A percentile compares a stretch with the other conserved stretches of the same genome.
Conservation (phyloP, 2,329 filamentous ascomycete genomes). For the Penicillium sp. region DNA sequence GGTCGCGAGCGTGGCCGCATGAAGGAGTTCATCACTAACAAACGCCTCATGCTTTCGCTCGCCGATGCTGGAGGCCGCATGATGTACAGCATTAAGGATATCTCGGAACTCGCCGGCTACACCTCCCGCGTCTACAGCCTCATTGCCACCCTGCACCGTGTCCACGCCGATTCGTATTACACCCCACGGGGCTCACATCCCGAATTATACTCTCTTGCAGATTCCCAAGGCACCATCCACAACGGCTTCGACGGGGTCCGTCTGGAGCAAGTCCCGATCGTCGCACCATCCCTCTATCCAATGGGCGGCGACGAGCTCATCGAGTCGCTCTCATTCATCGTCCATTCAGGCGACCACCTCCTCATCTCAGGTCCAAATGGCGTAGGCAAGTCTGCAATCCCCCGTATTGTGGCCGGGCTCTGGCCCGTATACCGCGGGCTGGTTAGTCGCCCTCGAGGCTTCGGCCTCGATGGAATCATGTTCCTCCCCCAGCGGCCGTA, state of each 20-base stretch:
- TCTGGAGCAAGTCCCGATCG: conserved; percentile 83
- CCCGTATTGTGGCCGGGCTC: conserved; percentile 77
- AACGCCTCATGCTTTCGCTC: conserved; percentile 91
- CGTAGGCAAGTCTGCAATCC: conserved; percentile 81
- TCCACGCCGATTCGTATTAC: conserved; percentile 82
- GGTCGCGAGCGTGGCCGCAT: conserved; percentile 71
- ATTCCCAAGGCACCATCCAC: conserved; percentile 87
- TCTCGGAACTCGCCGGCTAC: conserved; percentile 89
- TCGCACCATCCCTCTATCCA: conserved; percentile 79
- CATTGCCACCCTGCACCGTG: conserved; percentile 86
- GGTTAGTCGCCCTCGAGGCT: conserved; percentile 71
- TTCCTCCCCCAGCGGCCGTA: conserved; percentile 93
- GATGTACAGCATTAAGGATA: conserved; percentile 99
- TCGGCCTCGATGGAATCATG: conserved; percentile 89
- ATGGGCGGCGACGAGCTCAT: conserved; percentile 85
- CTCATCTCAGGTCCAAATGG: conserved; percentile 93
- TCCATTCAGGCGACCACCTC: conserved; percentile 83
- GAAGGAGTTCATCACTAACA: conserved; percentile 99
- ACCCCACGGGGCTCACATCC: conserved; percentile 56
- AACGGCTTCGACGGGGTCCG: conserved; percentile 91
- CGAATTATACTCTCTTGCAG: conserved; percentile 79
- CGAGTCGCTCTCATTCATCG: conserved; percentile 77
- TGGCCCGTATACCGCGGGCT: conserved; percentile 95
- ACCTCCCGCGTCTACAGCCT: conserved; percentile 92
- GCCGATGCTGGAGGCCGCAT: conserved; percentile 93